Evolutionary conservation across 495 filamentous ascomycete genomes (phyloP).

Genomic region (Ramalina intermedia): DNA sequence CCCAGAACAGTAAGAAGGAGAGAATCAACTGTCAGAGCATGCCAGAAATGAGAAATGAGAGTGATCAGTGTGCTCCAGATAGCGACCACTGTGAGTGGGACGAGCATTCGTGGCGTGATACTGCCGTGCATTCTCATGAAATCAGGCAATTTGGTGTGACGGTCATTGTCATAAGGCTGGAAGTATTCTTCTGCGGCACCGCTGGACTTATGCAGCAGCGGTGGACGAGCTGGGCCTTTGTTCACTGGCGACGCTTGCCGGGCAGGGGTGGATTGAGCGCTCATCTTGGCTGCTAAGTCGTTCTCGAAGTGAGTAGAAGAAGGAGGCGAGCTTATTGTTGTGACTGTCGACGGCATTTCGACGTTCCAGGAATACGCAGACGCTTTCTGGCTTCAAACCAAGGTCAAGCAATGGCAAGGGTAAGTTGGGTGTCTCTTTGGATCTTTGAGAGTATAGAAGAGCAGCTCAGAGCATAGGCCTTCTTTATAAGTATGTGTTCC

Average conservation of each 20-base stretch:
- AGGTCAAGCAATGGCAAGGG: too few relatives aligned
- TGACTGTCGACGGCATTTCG: neutral
- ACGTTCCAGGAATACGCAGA: too few relatives aligned
- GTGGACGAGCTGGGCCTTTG: neutral
- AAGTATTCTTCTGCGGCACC: conserved; percentile 6
- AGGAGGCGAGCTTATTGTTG: neutral
- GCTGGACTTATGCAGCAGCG: neutral
- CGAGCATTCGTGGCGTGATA: conserved; percentile 65
- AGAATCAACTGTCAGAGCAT: conserved; percentile 44
- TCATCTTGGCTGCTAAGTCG: neutral
- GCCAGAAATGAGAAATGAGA: conserved; percentile 37
- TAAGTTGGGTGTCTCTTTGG: too few relatives aligned
- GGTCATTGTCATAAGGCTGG: conserved; percentile 49
- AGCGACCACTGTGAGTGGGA: conserved; percentile 54
- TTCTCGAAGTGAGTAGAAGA: neutral
- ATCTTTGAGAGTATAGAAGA: too few relatives aligned
- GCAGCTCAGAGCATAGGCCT: too few relatives aligned
- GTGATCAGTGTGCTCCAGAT: conserved; percentile 60
- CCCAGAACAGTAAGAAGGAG: conserved; percentile 72
- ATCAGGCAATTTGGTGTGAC: conserved; percentile 70
- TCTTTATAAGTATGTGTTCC: too few relatives aligned
- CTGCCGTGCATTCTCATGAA: conserved; percentile 71
- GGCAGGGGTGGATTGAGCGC: neutral
- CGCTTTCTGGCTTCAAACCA: too few relatives aligned
- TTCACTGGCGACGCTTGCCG: neutral